Evolutionary conservation across 73 alveolate genomes (phyloP).

Genomic region (Breviolum minutum): DNA sequence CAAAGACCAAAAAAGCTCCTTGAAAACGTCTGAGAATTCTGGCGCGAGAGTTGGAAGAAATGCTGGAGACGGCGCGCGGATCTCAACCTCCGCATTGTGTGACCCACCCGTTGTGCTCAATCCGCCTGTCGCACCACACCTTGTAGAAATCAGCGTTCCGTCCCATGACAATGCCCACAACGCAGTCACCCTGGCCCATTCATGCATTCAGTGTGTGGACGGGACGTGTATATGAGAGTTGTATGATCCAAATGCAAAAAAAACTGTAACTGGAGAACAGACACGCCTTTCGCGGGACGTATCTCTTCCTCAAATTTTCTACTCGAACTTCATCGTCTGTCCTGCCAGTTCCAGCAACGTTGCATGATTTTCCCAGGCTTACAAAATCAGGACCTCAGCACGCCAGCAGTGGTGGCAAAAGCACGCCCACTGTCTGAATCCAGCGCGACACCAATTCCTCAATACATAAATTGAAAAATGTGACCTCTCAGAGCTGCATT

Average conservation of each 20-base stretch:
- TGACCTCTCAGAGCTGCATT: background rate
- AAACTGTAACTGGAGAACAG: background rate
- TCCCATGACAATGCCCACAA: slow-evolving; percentile 59
- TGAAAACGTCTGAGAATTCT: background rate
- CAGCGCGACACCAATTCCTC: slow-evolving; percentile 70
- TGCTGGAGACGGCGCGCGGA: slow-evolving; percentile 75
- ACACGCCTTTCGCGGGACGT: slow-evolving; percentile 74
- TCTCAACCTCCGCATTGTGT: slow-evolving; percentile 11
- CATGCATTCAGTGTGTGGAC: background rate
- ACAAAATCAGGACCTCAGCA: slow-evolving; percentile 25
- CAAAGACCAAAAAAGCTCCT: background rate
- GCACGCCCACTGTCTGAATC: slow-evolving; percentile 92
- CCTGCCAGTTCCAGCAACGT: background rate
- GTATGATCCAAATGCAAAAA: background rate
- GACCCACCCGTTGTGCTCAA: background rate
- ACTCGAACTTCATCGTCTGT: slow-evolving; percentile 45
- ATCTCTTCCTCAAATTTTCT: slow-evolving; percentile 63
- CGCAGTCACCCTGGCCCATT: slow-evolving; percentile 53
- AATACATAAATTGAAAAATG: background rate
- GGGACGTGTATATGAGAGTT: background rate
- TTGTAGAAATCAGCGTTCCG: slow-evolving; percentile 85
- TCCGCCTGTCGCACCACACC: background rate
- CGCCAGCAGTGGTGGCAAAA: slow-evolving; percentile 85
- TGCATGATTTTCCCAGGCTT: no score
- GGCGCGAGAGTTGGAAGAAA: slow-evolving; percentile 76